Conservation (phyloP, 495 filamentous ascomycete species). For the Hypoxylon cercidicola region DNA sequence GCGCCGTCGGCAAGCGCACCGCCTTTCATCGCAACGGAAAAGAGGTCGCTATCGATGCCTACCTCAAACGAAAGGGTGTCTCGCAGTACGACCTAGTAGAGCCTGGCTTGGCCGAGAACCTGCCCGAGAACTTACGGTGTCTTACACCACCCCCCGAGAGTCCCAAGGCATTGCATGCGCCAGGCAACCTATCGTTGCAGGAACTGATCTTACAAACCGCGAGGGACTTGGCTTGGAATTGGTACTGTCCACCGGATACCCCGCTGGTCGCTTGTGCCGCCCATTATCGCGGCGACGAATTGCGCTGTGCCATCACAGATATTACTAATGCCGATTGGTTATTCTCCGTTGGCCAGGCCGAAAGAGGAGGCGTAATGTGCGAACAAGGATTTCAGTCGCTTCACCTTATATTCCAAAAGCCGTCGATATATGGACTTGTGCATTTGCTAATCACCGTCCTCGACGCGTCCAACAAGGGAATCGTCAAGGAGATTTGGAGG, state of each 20-base stretch:
- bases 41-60: conserved; percentile 50
- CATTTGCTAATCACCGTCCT: conserved; percentile 45
- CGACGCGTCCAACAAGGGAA: conserved; percentile 44
- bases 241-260: conserved; percentile 42
- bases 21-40: conserved; percentile 50
- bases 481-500: conserved; percentile 47
- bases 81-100: conserved; percentile 51
- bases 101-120: conserved; percentile 45
- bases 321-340: conserved; percentile 49
- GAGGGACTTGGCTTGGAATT: conserved; percentile 46
- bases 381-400: conserved; percentile 44
- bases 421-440: conserved; percentile 45
- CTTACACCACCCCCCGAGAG: conserved; percentile 48
- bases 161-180: conserved; percentile 34
- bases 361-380: conserved; percentile 45
- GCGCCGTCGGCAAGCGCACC: conserved; percentile 50
- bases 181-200: conserved; percentile 42
- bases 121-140: conserved; percentile 49
- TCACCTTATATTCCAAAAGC: conserved; percentile 42
- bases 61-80: conserved; percentile 51
- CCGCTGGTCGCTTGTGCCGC: conserved; percentile 42
- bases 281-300: conserved; percentile 43
- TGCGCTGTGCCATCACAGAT: conserved; percentile 48
- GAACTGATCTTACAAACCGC: conserved; percentile 45
- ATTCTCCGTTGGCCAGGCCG: conserved; percentile 43